Base-by-base conservation (phyloP, 2,329 filamentous ascomycete genomes). In the Zopfia rhizophila region DNA sequence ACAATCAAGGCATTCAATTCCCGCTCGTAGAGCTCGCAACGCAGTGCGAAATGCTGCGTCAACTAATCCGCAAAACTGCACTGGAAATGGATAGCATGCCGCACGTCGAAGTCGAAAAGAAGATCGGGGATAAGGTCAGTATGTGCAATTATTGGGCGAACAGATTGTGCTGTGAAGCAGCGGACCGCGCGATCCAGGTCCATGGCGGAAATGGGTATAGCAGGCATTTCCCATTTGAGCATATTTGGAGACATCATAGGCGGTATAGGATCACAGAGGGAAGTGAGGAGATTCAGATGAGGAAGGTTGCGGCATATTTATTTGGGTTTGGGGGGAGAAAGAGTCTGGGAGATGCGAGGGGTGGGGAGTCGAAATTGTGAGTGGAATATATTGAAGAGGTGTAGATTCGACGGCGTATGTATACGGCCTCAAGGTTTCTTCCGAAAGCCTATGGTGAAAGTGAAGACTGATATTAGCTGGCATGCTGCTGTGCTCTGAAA, bases 91-190 rank as follows among this genome's bases (percentile, higher is more conserved):
- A 86, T 56, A 70, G 69, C 2, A 76, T 82, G 70, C 74, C 74
- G 13, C 73, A 79, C 51, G 64, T 78, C 5, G 78, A 80, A 23
- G 82, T 86, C 19, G 83, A 86, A 69, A 75, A 73, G 60, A 75
- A 75, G 53, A 70, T 86, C n/a, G 81, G 81, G 17, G 81, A 84
- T 61, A 83, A 84, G 60, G 82, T 86, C 21, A 78, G 75, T 41
- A 86, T 86, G 83, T 86, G 84, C 67, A 86, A 86, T 58, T 86
- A 84, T 62, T 86, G 81, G 75, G 83, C 82, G 1, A 86, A 86
- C 58, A 70, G 83, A 24, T 65, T 86, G 25, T 84, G 80, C 39
- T 82, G 78, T 8, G 75, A 86, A 60, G 81, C 83, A 3, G 83
- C 83, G 2, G 84, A 87, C 60, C 73, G 78, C 21, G 83, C 83